phyloP scores from a whole-genome alignment of 805 yeast species.

The Schizosaccharomyces cryophilus region DNA sequence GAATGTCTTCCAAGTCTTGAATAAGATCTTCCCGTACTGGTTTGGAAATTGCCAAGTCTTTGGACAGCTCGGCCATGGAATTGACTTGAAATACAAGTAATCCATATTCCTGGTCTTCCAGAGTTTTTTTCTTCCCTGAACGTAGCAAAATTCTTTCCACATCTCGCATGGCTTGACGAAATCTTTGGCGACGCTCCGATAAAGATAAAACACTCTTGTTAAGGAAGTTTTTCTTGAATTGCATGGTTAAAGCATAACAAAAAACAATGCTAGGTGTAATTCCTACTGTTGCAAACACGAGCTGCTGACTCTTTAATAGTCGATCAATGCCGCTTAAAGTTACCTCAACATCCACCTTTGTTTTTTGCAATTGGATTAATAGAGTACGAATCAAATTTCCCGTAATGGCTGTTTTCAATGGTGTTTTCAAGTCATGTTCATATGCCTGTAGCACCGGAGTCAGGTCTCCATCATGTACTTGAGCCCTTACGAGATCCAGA shows the following conservation, averaged over 20 bases:
- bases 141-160: constrained; percentile 29
- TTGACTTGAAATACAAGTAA: constrained; percentile 40
- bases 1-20: constrained; percentile 37
- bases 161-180: constrained; percentile 26
- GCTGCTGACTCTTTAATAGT: constrained; percentile 67
- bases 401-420: constrained; percentile 32
- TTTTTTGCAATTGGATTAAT: constrained; percentile 80
- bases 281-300: constrained; percentile 81
- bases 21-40: constrained; percentile 29
- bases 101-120: constrained; percentile 26
- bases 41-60: constrained; percentile 27
- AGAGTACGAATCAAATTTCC: constrained; percentile 60
- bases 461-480: constrained; percentile 50
- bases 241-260: constrained; percentile 9
- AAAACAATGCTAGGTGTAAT: constrained; percentile 49
- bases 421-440: constrained; percentile 48
- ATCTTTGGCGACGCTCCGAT: constrained; percentile 14
- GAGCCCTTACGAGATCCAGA: constrained; percentile 17
- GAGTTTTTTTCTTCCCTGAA: constrained; percentile 3
- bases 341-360: constrained; percentile 80
- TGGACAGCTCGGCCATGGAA: constrained; percentile 21
- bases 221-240: constrained; percentile 7
- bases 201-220: constrained; percentile 5
- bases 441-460: constrained; percentile 59
- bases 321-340: constrained; percentile 83